Evolutionary conservation across 768 basidiomycete genomes (phyloP), one percentile per base, ranked within the genome.

Genomic region (Cyclocybe cylindracea): DNA sequence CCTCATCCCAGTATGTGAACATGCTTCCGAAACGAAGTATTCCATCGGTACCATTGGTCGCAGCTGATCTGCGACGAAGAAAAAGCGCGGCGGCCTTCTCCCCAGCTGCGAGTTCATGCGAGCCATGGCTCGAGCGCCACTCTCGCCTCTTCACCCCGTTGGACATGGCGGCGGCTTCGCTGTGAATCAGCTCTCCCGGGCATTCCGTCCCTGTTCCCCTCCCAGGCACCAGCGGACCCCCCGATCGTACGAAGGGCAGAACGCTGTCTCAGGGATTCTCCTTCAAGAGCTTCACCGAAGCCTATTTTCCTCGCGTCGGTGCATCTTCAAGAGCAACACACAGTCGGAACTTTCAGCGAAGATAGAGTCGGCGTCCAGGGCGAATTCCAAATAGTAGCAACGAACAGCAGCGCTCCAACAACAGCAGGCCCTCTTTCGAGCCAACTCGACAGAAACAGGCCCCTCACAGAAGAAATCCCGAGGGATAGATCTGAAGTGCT

Each of bases 41-140:
- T n/a, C 11, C 39, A 43, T 29, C 29, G 35, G 9, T 37, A n/a
- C 3, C 13, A 31, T 37, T 10, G 1, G n/a, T 11, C 33, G 4
- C 50, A 90, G 88, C 71, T 89, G 89, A 60, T 81, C 83, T 37
- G 79, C 78, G 0, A 77, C 77, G 9, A 88, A 87, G 65, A 81
- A 82, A 62, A 78, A 82, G 0, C 73, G 78, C 13, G 80, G 8
- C 69, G 79, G 31, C 66, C 67, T 1, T 77, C 76, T 10, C 54
- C 19, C 58, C 68, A 38, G 62, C 65, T 9, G 36, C 68, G 7
- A 60, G 54, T 1, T 54, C 66, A 16, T 44, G 63, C 4, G 80
- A 83, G 4, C 69, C 68, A 3, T 91, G 88, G 89, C 63, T 91
- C 13, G 74, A 79, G 29, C 80, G 82, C n/a, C 10, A 73, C 86